Conservation (phyloP, 306 rosid genomes). For the Malus domestica region DNA sequence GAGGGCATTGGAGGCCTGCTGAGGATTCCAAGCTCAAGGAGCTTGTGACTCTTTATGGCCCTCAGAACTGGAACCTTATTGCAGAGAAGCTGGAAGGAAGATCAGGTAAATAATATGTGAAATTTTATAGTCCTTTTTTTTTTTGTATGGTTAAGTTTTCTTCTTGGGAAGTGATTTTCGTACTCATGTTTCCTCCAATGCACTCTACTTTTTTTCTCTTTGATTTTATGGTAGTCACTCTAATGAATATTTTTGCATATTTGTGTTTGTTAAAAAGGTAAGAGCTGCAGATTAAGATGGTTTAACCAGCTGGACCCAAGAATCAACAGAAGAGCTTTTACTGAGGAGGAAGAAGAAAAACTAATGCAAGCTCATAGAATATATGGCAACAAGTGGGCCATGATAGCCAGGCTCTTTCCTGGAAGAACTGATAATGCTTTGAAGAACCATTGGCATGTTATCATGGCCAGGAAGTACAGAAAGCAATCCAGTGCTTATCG, state of each 20-base stretch:
- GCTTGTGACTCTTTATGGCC: constrained; percentile 87
- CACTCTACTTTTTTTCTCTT: background rate
- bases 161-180: background rate
- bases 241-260: background rate
- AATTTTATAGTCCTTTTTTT: background rate
- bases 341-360: constrained; percentile 88
- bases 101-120: constrained; percentile 52
- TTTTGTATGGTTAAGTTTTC: background rate
- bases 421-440: constrained; percentile 98
- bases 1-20: constrained; percentile 99
- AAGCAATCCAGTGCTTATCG: constrained; percentile 85
- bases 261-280: constrained; percentile 38
- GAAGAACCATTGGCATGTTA: constrained; percentile 98
- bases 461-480: constrained; percentile 91
- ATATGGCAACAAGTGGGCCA: constrained; percentile 99
- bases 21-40: constrained; percentile 93
- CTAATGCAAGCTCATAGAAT: constrained; percentile 92
- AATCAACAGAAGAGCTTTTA: constrained; percentile 80
- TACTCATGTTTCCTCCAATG: background rate
- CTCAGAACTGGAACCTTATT: constrained; percentile 96
- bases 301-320: constrained; percentile 98
- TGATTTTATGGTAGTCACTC: background rate
- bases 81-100: constrained; percentile 97
- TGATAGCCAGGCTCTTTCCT: constrained; percentile 94
- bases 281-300: constrained; percentile 96